These are phyloP conservation scores for Fusarium sp. DNA, from an alignment of 2,329 filamentous ascomycete genomes.

Conservation along the genomic window DNA sequence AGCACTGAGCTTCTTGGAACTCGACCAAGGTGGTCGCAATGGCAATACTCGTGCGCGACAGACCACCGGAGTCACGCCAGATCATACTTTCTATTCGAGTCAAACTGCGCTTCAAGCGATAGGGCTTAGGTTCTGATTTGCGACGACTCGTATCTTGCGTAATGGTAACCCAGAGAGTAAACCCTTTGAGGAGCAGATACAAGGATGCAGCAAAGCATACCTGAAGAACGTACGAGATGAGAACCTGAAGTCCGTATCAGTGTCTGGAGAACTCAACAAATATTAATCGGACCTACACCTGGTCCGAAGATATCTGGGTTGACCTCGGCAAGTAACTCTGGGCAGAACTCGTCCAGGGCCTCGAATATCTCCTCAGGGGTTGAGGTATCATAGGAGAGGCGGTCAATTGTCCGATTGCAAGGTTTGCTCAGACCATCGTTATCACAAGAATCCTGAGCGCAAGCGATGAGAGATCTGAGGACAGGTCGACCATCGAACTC, in stretches of 20 bases:
- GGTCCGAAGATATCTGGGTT: slow-evolving; percentile 57
- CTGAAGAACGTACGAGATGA: slow-evolving; percentile 56
- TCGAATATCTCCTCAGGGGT: slow-evolving; percentile 49
- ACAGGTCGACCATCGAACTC: slow-evolving; percentile 50
- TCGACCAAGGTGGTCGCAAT: slow-evolving; percentile 57
- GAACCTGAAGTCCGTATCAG: slow-evolving; percentile 47
- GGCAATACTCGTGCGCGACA: slow-evolving; percentile 55
- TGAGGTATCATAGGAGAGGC: slow-evolving; percentile 44
- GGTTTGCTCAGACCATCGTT: slow-evolving; percentile 51
- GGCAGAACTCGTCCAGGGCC: slow-evolving; percentile 53
- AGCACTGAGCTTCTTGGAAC: slow-evolving; percentile 56
- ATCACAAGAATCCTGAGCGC: slow-evolving; percentile 53
- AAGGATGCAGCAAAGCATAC: slow-evolving; percentile 53
- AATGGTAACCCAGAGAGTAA: slow-evolving; percentile 52
- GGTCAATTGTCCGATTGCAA: slow-evolving; percentile 48
- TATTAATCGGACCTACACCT: slow-evolving; percentile 47
- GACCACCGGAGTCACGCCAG: slow-evolving; percentile 53
- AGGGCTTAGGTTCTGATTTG: slow-evolving; percentile 35
- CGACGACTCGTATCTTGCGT: slow-evolving; percentile 46
- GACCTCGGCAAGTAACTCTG: slow-evolving; percentile 53
- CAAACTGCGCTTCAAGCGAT: slow-evolving; percentile 48
- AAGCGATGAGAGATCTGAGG: slow-evolving; percentile 51
- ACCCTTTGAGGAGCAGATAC: slow-evolving; percentile 52
- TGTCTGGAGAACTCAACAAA: background rate
- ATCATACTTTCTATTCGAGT: slow-evolving; percentile 54